A percentile compares a stretch with the other conserved stretches of the same genome.
These are phyloP conservation scores for Solanum arcanum DNA, from an alignment of 257 asterid genomes.

Conservation along the genomic window DNA sequence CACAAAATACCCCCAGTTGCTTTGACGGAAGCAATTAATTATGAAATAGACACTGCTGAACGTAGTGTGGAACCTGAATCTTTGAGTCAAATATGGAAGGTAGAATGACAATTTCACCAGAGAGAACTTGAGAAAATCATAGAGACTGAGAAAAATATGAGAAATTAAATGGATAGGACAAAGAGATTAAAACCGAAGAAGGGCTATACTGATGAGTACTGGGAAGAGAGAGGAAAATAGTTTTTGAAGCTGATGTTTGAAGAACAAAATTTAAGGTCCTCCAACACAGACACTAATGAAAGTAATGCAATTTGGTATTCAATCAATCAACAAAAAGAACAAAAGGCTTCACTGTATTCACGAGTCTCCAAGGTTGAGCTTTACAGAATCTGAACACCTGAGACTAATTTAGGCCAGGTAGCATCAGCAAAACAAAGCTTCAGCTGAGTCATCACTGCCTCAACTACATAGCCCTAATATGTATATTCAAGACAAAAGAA, in stretches of 20 bases:
- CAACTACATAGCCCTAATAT: background rate
- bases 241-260: background rate
- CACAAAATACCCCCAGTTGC: background rate
- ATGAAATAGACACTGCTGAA: background rate
- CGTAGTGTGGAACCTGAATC: background rate
- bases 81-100: background rate
- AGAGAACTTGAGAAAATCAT: background rate
- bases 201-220: background rate
- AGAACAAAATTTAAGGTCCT: background rate
- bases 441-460: background rate
- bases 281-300: background rate
- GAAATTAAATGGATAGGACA: background rate
- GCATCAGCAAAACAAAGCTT: conserved; percentile 6
- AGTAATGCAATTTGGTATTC: background rate
- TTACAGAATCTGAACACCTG: background rate
- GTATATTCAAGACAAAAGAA: background rate
- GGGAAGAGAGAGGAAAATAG: background rate
- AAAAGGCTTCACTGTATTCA: background rate
- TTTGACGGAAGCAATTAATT: background rate
- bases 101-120: background rate
- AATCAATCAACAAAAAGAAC: background rate
- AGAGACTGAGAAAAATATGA: background rate
- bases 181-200: background rate
- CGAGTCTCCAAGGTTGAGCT: background rate
- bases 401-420: background rate